Conservation (phyloP, 257 asterid species). For the Buddleja alternifolia region DNA sequence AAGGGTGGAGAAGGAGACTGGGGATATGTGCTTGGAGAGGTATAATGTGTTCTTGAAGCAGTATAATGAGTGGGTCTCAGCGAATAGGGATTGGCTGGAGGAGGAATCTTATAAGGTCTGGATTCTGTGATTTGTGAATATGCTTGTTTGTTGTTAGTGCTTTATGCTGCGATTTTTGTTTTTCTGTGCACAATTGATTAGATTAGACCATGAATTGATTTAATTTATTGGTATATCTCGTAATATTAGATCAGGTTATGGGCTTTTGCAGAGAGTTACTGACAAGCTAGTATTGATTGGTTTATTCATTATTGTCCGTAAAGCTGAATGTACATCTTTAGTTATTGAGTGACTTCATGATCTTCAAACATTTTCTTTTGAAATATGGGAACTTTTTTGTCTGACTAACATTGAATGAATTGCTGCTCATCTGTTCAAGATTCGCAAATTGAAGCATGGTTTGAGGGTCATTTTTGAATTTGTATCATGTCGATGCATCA, state of each 20-base stretch:
- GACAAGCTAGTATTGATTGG: conserved; percentile 4
- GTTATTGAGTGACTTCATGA: conserved; percentile 4
- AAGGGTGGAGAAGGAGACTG: conserved; percentile 45
- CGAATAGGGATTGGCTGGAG: conserved; percentile 74
- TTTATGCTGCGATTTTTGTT: background rate
- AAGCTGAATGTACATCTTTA: background rate
- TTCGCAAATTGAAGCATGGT: background rate
- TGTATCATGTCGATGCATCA: background rate
- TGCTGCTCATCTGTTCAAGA: conserved; percentile 2
- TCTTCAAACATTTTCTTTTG: conserved; percentile 12
- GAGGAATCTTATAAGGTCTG: conserved; percentile 83
- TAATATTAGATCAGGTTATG: background rate
- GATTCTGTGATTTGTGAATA: conserved; percentile 7
- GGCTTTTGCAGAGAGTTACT: conserved; percentile 10
- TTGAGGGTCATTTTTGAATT: background rate
- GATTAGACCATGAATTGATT: too few relatives aligned
- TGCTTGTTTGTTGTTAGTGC: background rate
- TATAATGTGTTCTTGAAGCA: conserved; percentile 88
- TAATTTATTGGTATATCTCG: too few relatives aligned
- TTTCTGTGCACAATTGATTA: too few relatives aligned
- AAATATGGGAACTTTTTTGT: background rate
- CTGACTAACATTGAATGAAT: background rate
- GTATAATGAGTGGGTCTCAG: conserved; percentile 83
- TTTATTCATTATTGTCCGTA: background rate
- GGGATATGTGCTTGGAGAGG: conserved; percentile 69